Evolutionary conservation across 73 alveolate species (phyloP), one percentile per base, ranked within the genome.

Genomic region (Paramecium primaurelia): DNA sequence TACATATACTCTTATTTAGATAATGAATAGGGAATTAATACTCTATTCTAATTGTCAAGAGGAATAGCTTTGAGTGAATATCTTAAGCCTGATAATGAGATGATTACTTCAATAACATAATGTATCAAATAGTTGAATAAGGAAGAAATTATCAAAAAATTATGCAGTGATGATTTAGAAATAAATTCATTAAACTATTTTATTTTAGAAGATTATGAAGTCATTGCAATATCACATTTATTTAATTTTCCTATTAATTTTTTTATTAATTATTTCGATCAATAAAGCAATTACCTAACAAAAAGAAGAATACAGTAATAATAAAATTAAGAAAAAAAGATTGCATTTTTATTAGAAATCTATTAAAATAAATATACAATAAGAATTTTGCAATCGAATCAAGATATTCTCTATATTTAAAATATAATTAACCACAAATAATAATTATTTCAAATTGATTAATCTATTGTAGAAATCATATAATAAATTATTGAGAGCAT

Each of bases 21-120:
- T 6, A 12, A 11, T 8, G 1, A 22, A 45, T 49, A 45, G 0
- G 77, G 77, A 26, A 26, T 45, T 9, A 42, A 80, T 14, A 49
- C 22, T 45, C 32, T 80, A 47, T 42, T 30, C 7, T n/a, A 47
- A 80, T 25, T 80, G 22, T 80, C 91, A 80, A 45, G 75, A 45
- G 91, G 91, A n/a, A 80, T 80, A 45, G 91, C 77, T 11, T 36
- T 80, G 58, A 22, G 77, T 45, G 25, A 25, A 14, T 80, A 80
- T 45, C 22, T 80, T 4, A 80, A 20, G 3, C 10, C 40, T 26
- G 77, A 80, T 7, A 20, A 25, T 45, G 30, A 80, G 16, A 12
- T 8, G 30, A 26, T 3, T n/a, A 80, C 22, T 2, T 2, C 60
- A 10, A 26, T 20, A 16, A 9, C 14, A 44, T 1, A 0, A n/a